Evolutionary conservation across 805 yeast species (phyloP).

Genomic region (Yamadazyma paraphyllophila): DNA sequence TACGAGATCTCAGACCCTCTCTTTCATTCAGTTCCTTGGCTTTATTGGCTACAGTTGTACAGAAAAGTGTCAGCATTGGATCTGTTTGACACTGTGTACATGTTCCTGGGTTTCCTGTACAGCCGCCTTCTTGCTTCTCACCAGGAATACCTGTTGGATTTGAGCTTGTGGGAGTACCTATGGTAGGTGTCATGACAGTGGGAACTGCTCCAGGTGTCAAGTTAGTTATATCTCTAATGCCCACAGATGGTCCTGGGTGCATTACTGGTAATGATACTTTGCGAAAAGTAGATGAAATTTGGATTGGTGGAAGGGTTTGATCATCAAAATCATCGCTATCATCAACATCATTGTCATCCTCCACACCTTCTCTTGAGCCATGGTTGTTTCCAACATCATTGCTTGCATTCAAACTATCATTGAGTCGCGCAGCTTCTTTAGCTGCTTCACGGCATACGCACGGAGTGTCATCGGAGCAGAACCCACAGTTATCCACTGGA

Average conservation of each 20-base stretch:
- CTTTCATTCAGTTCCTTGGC: constrained; percentile 23
- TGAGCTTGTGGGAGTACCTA: constrained; percentile 10
- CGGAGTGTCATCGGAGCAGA: constrained; percentile 88
- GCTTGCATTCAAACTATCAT: constrained; percentile 20
- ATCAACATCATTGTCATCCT: constrained; percentile 29
- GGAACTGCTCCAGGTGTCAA: constrained; percentile 39
- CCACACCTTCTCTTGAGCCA: neutral
- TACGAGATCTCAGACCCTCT: constrained; percentile 6
- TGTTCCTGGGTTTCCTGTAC: constrained; percentile 88
- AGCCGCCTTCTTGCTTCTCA: constrained; percentile 34
- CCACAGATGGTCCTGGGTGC: constrained; percentile 64
- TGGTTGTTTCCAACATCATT: constrained; percentile 7
- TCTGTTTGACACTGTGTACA: constrained; percentile 80
- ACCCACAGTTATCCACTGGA: constrained; percentile 80
- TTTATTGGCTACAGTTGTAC: constrained; percentile 75
- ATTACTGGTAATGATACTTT: constrained; percentile 51
- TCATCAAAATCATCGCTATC: constrained; percentile 16
- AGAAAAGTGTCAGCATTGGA: constrained; percentile 85
- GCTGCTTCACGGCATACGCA: constrained; percentile 88
- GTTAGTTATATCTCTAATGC: constrained; percentile 45
- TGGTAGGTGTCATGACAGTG: constrained; percentile 23
- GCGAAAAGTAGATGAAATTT: constrained; percentile 24
- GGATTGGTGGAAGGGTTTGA: constrained; percentile 44
- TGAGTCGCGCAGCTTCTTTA: constrained; percentile 45
- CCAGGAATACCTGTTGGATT: constrained; percentile 5